These are phyloP conservation scores for Penstemon barbatus DNA, from an alignment of 257 asterid genomes.

Conservation along the genomic window DNA sequence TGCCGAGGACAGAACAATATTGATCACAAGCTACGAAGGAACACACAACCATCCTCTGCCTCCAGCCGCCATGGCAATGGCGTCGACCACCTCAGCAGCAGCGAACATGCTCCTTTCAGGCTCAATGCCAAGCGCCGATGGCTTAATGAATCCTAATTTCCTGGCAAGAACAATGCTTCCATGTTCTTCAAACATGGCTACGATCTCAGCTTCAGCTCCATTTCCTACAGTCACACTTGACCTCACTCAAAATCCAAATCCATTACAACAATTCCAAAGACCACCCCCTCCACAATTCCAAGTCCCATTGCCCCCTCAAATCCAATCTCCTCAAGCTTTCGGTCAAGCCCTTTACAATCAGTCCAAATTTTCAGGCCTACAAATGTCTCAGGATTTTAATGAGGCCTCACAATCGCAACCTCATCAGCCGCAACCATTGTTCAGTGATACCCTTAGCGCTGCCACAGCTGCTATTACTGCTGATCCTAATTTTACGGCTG, in stretches of 20 bases:
- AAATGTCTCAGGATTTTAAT: slow-evolving; percentile 42
- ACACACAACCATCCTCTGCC: slow-evolving; percentile 92
- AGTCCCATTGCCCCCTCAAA: slow-evolving; percentile 39
- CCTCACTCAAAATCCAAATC: slow-evolving; percentile 70
- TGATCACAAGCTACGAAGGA: slow-evolving; percentile 92
- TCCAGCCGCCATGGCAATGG: slow-evolving; percentile 98
- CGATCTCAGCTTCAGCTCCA: slow-evolving; percentile 96
- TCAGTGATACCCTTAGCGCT: slow-evolving; percentile 66
- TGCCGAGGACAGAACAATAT: slow-evolving; percentile 70
- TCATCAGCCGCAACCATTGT: slow-evolving; percentile 32
- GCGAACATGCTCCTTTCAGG: slow-evolving; percentile 93
- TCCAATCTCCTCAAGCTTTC: slow-evolving; percentile 50
- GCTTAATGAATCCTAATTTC: slow-evolving; percentile 71
- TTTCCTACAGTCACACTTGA: slow-evolving; percentile 92
- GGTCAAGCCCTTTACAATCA: slow-evolving; percentile 65
- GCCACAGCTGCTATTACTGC: slow-evolving; percentile 84
- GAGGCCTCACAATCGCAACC: slow-evolving; percentile 19
- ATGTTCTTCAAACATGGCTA: slow-evolving; percentile 76
- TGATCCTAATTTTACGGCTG: slow-evolving; percentile 70
- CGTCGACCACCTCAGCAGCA: slow-evolving; percentile 91
- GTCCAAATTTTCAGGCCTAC: slow-evolving; percentile 84
- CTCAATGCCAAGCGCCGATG: slow-evolving; percentile 85
- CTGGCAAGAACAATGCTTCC: slow-evolving; percentile 73
- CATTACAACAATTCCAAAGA: slow-evolving; percentile 43
- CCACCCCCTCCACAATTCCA: slow-evolving; percentile 54